Percentiles rank a stretch among this genome's conserved stretches.
Conservation (phyloP, 2,329 filamentous ascomycete genomes). For the Septoria petroselini region DNA sequence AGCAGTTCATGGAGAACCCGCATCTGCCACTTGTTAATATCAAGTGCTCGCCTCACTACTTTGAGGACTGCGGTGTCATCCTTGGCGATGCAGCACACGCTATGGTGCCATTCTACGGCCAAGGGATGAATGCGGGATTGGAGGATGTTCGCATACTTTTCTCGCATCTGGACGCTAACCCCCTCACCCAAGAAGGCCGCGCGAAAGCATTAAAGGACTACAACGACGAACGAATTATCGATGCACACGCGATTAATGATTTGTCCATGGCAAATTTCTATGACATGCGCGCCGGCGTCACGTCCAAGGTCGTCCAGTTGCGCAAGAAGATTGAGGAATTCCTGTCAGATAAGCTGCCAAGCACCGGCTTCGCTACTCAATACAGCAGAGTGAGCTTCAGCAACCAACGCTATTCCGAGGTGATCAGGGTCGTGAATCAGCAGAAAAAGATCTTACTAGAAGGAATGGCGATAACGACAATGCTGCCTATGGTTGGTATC, state of each 20-base stretch:
- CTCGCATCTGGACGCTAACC: slow-evolving; percentile 69
- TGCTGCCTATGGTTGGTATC: slow-evolving; percentile 31
- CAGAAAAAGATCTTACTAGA: slow-evolving; percentile 55
- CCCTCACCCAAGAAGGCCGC: slow-evolving; percentile 41
- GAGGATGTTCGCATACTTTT: slow-evolving; percentile 92
- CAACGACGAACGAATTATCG: slow-evolving; percentile 67
- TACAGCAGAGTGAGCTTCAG: slow-evolving; percentile 91
- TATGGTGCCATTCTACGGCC: slow-evolving; percentile 97
- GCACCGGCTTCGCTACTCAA: slow-evolving; percentile 84
- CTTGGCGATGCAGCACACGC: slow-evolving; percentile 93
- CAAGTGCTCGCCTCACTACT: slow-evolving; percentile 88
- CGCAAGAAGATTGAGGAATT: slow-evolving; percentile 85
- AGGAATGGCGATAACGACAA: slow-evolving; percentile 50
- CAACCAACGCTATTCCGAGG: slow-evolving; percentile 84
- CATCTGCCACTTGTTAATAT: slow-evolving; percentile 91
- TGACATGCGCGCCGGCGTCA: slow-evolving; percentile 88
- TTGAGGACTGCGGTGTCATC: slow-evolving; percentile 71
- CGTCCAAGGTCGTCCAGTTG: slow-evolving; percentile 70
- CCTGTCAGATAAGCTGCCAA: slow-evolving; percentile 71
- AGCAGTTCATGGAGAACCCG: slow-evolving; percentile 76
- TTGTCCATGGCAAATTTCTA: slow-evolving; percentile 86
- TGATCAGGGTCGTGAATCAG: slow-evolving; percentile 64
- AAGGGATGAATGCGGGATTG: slow-evolving; percentile 95
- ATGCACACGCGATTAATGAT: slow-evolving; percentile 88
- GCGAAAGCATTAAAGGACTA: slow-evolving; percentile 66